Evolutionary conservation across 1,284 basidiomycete species (phyloP), one percentile per base, ranked within the genome.

Genomic region (Sphaerobolus stellatus): DNA sequence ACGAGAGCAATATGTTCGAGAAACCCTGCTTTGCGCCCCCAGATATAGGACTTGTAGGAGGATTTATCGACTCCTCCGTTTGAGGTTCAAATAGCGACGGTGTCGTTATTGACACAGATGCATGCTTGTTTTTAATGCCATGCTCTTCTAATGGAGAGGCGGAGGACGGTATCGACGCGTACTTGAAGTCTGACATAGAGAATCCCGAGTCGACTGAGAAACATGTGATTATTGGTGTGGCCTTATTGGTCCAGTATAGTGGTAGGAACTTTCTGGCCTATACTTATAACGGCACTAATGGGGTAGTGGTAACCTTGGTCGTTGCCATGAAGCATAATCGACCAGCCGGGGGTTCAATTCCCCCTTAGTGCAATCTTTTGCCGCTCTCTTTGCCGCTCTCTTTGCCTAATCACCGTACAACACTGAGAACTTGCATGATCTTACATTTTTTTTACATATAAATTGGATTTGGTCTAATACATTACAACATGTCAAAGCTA

Each of bases 1-100:
- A 56, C 8, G 54, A 51, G 16, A 56, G 36, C 28, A 55, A 34
- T 28, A 50, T 34, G 24, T 45, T 56, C 13, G 54, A 20, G 24
- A 51, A 40, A 18, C 5, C 28, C 31, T 31, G 25, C 31, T 13
- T 47, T 40, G 45, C 25, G 27, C 31, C 27, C 13, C 45, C 38
- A 28, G 51, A 31, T n/a, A 34, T 38, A 54, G 34, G 52, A 48
- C 31, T 29, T 22, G 48, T 4, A 28, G 33, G 2, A 31, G 51
- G 27, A 13, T 16, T 38, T 5, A 30, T 48, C 8, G 45, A 16
- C 29, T 25, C 30, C 14, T 22, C 20, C 30, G 30, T 43, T 36
- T 36, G 33, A 36, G 33, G 20, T 20, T 22, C 22, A 22, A n/a
- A 43, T 43, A 6, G 28, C 11, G 11, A 22, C 16, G 22, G 6